Evolutionary conservation across 257 asterid species (phyloP).

Genomic region (Echites panduratus): DNA sequence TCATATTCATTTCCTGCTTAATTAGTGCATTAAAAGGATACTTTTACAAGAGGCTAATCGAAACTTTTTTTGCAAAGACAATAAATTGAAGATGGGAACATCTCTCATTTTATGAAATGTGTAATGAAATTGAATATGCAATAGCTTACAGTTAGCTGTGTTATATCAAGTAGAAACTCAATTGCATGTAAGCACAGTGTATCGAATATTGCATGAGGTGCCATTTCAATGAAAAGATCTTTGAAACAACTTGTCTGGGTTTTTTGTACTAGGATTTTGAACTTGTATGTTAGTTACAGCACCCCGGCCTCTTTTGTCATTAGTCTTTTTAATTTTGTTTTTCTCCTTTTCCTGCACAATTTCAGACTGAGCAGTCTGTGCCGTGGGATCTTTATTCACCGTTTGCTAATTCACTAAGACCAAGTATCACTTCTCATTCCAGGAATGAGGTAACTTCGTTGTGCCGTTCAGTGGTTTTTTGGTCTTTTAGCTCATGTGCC

Average conservation of each 20-base stretch:
- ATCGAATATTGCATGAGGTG: background rate
- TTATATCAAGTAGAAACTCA: too few species aligned
- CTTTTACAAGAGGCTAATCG: background rate
- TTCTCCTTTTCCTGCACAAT: background rate
- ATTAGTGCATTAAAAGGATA: background rate
- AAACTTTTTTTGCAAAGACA: background rate
- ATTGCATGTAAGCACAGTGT: too few species aligned
- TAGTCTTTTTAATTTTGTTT: background rate
- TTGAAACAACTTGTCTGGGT: background rate
- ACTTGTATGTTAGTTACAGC: background rate
- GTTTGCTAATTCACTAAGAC: conserved; percentile 53
- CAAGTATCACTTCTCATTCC: conserved; percentile 66
- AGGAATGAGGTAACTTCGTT: conserved; percentile 48
- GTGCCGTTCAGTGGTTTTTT: conserved; percentile 9
- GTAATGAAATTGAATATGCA: background rate
- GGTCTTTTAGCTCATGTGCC: conserved; percentile 4
- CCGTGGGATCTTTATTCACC: conserved; percentile 63
- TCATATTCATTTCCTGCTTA: background rate
- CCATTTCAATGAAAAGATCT: background rate
- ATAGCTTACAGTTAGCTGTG: background rate
- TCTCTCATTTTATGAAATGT: background rate
- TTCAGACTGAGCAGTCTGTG: conserved; percentile 53
- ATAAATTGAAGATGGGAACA: background rate
- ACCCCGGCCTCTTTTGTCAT: background rate
- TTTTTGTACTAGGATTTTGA: background rate